These are phyloP conservation scores for Yarrowia phangngaensis DNA, from an alignment of 805 yeast species.

Conservation along the genomic window DNA sequence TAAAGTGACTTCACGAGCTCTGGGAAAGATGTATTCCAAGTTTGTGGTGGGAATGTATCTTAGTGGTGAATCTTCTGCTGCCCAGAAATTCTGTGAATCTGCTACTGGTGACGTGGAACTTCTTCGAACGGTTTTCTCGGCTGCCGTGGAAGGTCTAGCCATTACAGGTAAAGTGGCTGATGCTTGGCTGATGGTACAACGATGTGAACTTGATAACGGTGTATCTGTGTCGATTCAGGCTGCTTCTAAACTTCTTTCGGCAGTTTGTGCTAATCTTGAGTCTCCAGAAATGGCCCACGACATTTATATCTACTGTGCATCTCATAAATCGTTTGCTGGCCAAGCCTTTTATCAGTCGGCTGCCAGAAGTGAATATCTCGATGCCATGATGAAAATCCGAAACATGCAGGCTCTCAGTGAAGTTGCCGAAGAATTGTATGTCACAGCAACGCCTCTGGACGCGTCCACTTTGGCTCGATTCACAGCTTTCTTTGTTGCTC, in stretches of 20 bases:
- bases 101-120: conserved; percentile 6
- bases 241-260: conserved; percentile 2
- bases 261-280: background rate
- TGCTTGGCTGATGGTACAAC: conserved; percentile 17
- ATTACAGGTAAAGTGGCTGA: background rate
- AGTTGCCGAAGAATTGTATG: conserved; percentile 19
- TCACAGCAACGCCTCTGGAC: conserved; percentile 13
- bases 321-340: background rate
- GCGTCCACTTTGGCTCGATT: conserved; percentile 4
- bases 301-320: conserved; percentile 13
- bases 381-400: background rate
- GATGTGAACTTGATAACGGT: conserved; percentile 5
- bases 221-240: conserved; percentile 2
- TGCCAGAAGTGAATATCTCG: conserved; percentile 5
- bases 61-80: background rate
- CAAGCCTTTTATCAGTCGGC: conserved; percentile 1
- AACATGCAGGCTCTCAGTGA: conserved; percentile 3
- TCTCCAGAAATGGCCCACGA: conserved; percentile 1
- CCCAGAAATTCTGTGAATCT: conserved; percentile 12
- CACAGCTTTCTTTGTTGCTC: background rate
- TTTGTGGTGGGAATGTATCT: conserved; percentile 6
- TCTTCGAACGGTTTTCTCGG: background rate
- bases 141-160: conserved; percentile 7
- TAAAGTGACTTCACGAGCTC: background rate
- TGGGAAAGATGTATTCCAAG: conserved; percentile 12